Evolutionary conservation across 306 rosid species (phyloP).

Genomic region (Argentina anserina): DNA sequence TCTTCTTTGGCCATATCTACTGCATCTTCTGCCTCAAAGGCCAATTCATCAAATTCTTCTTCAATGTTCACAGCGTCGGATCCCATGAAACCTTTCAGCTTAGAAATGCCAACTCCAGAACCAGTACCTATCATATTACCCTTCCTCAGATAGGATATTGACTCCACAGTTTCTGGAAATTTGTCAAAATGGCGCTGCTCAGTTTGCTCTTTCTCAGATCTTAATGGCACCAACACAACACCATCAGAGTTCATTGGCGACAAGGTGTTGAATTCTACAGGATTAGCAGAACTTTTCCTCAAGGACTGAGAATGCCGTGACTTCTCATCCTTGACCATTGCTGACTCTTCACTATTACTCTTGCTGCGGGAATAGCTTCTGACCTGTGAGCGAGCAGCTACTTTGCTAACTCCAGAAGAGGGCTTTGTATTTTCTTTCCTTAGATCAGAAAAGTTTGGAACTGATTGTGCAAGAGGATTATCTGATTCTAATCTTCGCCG

Average conservation of each 20-base stretch:
- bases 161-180: constrained; percentile 35
- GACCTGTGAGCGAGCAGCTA: constrained; percentile 56
- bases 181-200: constrained; percentile 47
- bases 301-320: constrained; percentile 48
- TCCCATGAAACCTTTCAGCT: constrained; percentile 59
- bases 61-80: constrained; percentile 47
- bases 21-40: constrained; percentile 61
- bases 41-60: constrained; percentile 59
- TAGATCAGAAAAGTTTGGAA: constrained; percentile 92
- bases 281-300: constrained; percentile 62
- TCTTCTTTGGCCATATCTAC: constrained; percentile 51
- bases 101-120: constrained; percentile 44
- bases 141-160: constrained; percentile 62
- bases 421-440: constrained; percentile 97
- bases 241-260: constrained; percentile 56
- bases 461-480: constrained; percentile 78
- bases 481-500: constrained; percentile 64
- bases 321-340: constrained; percentile 71
- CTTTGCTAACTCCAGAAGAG: constrained; percentile 61
- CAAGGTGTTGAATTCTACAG: constrained; percentile 56
- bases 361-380: constrained; percentile 65
- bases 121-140: constrained; percentile 56
- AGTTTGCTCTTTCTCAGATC: constrained; percentile 60
- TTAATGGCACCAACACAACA: constrained; percentile 61
- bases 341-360: constrained; percentile 57